Base-by-base conservation (phyloP, 306 rosid species). In the Pterocarpus santalinus region DNA sequence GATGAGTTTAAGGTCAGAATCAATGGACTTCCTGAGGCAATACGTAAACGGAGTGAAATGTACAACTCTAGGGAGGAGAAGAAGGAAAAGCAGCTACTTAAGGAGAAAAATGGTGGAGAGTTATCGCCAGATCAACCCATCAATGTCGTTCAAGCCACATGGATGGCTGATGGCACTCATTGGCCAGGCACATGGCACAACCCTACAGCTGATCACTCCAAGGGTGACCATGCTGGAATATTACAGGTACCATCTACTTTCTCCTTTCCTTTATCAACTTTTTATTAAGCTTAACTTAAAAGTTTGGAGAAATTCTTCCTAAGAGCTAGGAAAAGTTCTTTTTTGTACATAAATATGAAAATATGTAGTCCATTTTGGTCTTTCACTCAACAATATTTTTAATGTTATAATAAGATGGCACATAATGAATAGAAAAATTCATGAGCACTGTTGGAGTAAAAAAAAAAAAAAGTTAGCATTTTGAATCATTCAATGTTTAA, bases 151-250 rank as follows among this genome's bases (percentile, higher is more conserved):
- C 87, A 87, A 84, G 93, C 97, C 11, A 93, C 97, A 8, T 93
- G 97, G 97, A 91, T 91, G 97, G 97, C 97, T 10, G 97, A 93
- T 60, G 97, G 96, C 17, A 93, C 97, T 36, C 96, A 93, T 55
- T 93, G 96, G 96, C 97, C 97, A 0, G 97, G 97, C 33, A 93
- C 97, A 5, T 93, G 97, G 97, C 82, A 58, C 30, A 68, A 36
- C 39, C 64, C 97, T 2, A 15, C 71, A 0, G 72, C 94, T 13
- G 97, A 91, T 67, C 97, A 91, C 49, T 6, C 89, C 62, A 93
- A 91, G 86, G 94, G 97, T 74, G 97, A 93, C 85, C 97, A 93
- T 82, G 97, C 97, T 8, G 97, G 97, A 78, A 93, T 93, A 76
- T 86, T 92, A 80, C 88, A 93, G 94, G 94, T 93, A 75, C 90